Base-by-base conservation (phyloP, 2,329 filamentous ascomycete genomes). In the Fusarium fracticaudum region DNA sequence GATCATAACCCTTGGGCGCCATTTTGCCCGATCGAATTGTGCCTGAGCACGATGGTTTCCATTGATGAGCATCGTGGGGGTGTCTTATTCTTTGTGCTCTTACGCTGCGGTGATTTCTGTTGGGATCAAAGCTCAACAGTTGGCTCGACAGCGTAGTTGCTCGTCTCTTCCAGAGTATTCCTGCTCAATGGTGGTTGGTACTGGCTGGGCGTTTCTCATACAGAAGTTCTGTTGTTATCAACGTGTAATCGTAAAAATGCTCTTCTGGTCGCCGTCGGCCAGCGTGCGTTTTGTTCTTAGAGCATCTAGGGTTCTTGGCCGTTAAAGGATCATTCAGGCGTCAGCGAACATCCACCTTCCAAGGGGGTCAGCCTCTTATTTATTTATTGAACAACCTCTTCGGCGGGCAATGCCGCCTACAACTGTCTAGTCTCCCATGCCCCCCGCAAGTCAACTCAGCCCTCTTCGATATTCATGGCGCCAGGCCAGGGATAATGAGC, bases 1-100 rank as follows among this genome's bases (percentile, higher is more conserved):
- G 4, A 87, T 69, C 33, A 91, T 79, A 8, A 90, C 60, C 51
- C 76, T 75, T 64, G 85, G 81, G 60, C 84, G 83, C 89, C 89
- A 90, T 78, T 83, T 82, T 22, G 88, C 85, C 37, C 87, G 84
- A 64, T 84, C 83, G 71, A 88, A 90, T 67, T 88, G 85, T 35
- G 86, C 86, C 71, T 89, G 86, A 41, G 88, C 83, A 71, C 86
- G 83, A 69, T 88, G 86, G 48, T 80, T 83, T 53, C 82, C 84
- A 77, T 84, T 82, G 29, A 73, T 54, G 37, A 70, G 35, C 64
- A 76, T 62, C 47, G 38, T 38, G 22, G 24, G 17, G 35, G 31
- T 43, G 26, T 54, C 43, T 57, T 31, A 24, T 29, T 54, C 31
- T 50, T n/a, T 18, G 48, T 44, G 13, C 29, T 43, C 63, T 51